A percentile compares a stretch with the other conserved stretches of the same genome.
Conservation (phyloP, 371 early-diverging fungal genomes). For the Circinella minor region DNA sequence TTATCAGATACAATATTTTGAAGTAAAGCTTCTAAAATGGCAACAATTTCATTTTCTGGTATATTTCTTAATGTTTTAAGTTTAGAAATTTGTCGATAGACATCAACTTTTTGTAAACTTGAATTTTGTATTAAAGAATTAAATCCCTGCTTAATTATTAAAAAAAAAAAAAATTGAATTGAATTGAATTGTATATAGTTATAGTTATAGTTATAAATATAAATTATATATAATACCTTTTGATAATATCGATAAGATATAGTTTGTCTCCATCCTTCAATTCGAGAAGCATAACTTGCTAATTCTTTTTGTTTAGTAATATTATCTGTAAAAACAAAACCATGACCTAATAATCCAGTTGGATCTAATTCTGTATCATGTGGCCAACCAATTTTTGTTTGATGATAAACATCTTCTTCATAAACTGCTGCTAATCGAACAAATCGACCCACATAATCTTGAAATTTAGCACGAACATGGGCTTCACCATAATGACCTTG, state of each 20-base stretch:
- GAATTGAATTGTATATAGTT: too few species aligned
- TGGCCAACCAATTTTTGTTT: slow-evolving; percentile 64
- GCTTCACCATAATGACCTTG: slow-evolving; percentile 88
- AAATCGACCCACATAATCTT: slow-evolving; percentile 85
- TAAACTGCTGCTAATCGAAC: slow-evolving; percentile 80
- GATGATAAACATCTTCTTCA: slow-evolving; percentile 73
- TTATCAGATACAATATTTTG: slow-evolving; percentile 68
- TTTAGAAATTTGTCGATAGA: slow-evolving; percentile 68
- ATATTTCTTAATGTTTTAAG: slow-evolving; percentile 63
- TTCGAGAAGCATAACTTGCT: slow-evolving; percentile 68
- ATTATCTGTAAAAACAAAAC: slow-evolving; percentile 77
- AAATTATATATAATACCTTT: slow-evolving; percentile 38
- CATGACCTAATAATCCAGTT: slow-evolving; percentile 63
- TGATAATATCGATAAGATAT: slow-evolving; percentile 72
- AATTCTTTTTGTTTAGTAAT: slow-evolving; percentile 66
- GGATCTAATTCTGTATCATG: slow-evolving; percentile 35
- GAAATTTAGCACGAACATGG: slow-evolving; percentile 85
- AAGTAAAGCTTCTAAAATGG: slow-evolving; percentile 70
- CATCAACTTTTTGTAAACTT: slow-evolving; percentile 69
- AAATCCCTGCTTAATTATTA: slow-evolving; percentile 58
- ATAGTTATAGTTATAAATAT: too few species aligned
- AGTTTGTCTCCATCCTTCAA: slow-evolving; percentile 86
- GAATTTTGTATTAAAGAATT: slow-evolving; percentile 54
- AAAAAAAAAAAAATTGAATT: too few species aligned
- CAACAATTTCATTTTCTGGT: slow-evolving; percentile 66